These are phyloP conservation scores for Zygosaccharomyces gambellarensis DNA, from an alignment of 805 yeast species.

Conservation along the genomic window DNA sequence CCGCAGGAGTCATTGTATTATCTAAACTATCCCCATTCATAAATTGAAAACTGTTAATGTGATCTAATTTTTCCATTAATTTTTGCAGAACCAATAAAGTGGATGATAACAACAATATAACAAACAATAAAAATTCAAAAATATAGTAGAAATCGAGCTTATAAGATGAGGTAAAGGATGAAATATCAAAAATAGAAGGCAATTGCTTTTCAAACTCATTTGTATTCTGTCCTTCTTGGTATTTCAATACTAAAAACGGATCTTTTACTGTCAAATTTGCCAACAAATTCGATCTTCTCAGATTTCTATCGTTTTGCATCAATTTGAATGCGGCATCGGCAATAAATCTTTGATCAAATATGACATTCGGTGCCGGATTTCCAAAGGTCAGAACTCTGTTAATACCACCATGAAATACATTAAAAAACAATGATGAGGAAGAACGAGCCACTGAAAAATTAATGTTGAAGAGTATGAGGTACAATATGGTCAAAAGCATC, in stretches of 20 bases:
- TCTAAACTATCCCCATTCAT: neutral
- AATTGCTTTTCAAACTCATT: neutral
- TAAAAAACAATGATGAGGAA: constrained; percentile 19
- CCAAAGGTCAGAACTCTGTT: constrained; percentile 3
- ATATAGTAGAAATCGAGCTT: constrained; percentile 48
- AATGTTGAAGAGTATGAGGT: constrained; percentile 10
- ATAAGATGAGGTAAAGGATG: constrained; percentile 33
- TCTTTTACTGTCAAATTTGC: constrained; percentile 7
- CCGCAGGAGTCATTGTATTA: neutral
- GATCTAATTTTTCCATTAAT: constrained; percentile 28
- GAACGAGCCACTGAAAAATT: constrained; percentile 15
- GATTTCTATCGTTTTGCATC: neutral
- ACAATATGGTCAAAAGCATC: constrained; percentile 2
- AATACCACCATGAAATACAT: constrained; percentile 10
- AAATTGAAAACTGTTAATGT: constrained; percentile 3
- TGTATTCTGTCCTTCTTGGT: neutral
- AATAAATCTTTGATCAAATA: constrained; percentile 13
- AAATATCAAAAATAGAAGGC: constrained; percentile 3
- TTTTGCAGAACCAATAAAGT: constrained; percentile 43
- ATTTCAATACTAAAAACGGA: constrained; percentile 10
- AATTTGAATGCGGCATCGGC: constrained; percentile 7
- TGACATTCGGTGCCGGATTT: constrained; percentile 7
- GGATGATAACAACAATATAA: constrained; percentile 48
- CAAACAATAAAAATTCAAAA: constrained; percentile 50
- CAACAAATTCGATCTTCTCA: neutral